Conservation (phyloP, 1,284 basidiomycete species). For the Cerrena zonata region DNA sequence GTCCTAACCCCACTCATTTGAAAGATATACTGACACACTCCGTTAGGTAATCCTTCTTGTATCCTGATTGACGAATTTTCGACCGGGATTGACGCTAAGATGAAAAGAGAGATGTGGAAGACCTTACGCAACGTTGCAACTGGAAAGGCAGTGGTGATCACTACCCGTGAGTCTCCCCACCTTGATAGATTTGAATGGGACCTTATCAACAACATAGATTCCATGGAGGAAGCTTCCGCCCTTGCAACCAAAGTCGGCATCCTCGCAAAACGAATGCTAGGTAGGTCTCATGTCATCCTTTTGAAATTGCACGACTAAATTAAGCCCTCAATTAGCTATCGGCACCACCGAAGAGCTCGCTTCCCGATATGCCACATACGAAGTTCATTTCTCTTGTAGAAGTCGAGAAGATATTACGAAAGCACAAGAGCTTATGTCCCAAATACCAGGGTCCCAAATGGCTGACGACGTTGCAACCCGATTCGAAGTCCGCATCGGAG, state of each 20-base stretch:
- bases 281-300: constrained; percentile 30
- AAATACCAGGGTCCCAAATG: constrained; percentile 58
- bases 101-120: constrained; percentile 78
- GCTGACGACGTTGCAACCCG: constrained; percentile 74
- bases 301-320: constrained; percentile 2
- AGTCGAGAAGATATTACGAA: constrained; percentile 52
- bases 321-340: constrained; percentile 39
- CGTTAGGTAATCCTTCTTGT: constrained; percentile 70
- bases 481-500: constrained; percentile 64
- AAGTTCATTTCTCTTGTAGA: constrained; percentile 70
- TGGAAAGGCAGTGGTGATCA: constrained; percentile 64
- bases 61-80: constrained; percentile 80
- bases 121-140: constrained; percentile 60
- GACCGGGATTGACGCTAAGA: constrained; percentile 77
- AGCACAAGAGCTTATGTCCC: constrained; percentile 57
- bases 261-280: constrained; percentile 61
- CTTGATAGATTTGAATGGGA: neutral
- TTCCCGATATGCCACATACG: constrained; percentile 65
- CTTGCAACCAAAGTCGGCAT: constrained; percentile 71
- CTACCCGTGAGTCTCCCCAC: constrained; percentile 48
- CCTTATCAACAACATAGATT: constrained; percentile 37
- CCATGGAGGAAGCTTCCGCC: constrained; percentile 80
- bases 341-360: constrained; percentile 64
- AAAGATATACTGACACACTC: neutral
- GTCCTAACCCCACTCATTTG: neutral